Conservation (phyloP, 352 stramenopile species). For the Phytophthora ramorum region DNA sequence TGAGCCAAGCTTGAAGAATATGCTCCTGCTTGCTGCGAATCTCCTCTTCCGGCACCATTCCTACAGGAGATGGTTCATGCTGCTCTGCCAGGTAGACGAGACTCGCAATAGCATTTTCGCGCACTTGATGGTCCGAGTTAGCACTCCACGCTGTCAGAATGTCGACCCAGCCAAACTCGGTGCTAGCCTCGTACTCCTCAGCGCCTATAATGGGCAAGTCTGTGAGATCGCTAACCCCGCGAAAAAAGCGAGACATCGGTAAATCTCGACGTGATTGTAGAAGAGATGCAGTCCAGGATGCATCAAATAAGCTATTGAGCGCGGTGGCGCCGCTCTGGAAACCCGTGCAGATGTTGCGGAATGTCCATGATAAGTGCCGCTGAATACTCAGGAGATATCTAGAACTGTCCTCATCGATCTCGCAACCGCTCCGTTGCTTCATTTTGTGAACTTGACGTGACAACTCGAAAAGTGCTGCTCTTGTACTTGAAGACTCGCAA, state of each 20-base stretch:
- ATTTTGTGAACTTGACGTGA: slow-evolving; percentile 58
- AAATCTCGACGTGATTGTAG: slow-evolving; percentile 66
- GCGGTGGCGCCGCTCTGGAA: slow-evolving; percentile 56
- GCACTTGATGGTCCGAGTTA: slow-evolving; percentile 60
- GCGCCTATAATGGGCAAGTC: slow-evolving; percentile 75
- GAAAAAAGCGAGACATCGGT: slow-evolving; percentile 78
- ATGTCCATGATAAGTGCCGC: slow-evolving; percentile 47
- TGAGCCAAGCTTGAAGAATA: slow-evolving; percentile 82
- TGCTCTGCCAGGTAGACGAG: slow-evolving; percentile 71
- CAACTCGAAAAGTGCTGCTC: slow-evolving; percentile 60
- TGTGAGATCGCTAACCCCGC: slow-evolving; percentile 56
- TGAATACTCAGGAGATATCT: slow-evolving; percentile 35
- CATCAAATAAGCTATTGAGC: slow-evolving; percentile 52
- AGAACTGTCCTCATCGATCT: slow-evolving; percentile 19
- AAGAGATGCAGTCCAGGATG: slow-evolving; percentile 42
- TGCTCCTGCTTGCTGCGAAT: slow-evolving; percentile 55
- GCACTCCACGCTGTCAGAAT: slow-evolving; percentile 79
- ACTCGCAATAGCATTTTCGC: slow-evolving; percentile 69
- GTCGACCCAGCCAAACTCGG: slow-evolving; percentile 84
- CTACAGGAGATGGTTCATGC: slow-evolving; percentile 1
- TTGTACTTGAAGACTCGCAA: slow-evolving; percentile 54
- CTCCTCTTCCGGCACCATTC: slow-evolving; percentile 12
- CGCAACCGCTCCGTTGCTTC: slow-evolving; percentile 8
- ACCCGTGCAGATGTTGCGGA: slow-evolving; percentile 72
- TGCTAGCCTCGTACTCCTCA: slow-evolving; percentile 79